Evolutionary conservation across 495 filamentous ascomycete genomes (phyloP).

Genomic region (Cryomyces minteri): DNA sequence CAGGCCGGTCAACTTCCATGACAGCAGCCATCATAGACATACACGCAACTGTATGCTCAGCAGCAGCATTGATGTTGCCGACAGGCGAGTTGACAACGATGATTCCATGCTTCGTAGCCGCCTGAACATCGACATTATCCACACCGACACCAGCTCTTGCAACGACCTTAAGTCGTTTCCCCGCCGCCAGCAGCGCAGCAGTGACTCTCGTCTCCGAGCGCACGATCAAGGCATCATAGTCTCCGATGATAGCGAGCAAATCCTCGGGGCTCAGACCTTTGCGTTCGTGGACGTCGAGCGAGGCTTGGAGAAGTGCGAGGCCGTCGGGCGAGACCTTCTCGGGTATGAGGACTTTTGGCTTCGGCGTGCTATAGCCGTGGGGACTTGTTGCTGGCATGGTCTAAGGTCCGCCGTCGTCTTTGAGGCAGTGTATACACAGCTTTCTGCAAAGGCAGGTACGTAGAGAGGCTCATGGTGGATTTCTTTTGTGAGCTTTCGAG

Average conservation of each 20-base stretch:
- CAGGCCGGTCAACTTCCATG: neutral
- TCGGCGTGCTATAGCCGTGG: slow-evolving; percentile 10
- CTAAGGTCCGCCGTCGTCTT: no score
- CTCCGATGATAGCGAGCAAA: slow-evolving; percentile 36
- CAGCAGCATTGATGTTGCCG: slow-evolving; percentile 54
- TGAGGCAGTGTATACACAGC: no score
- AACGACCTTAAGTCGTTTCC: slow-evolving; percentile 45
- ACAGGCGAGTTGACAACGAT: slow-evolving; percentile 53
- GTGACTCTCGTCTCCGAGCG: slow-evolving; percentile 13
- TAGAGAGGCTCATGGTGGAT: no score
- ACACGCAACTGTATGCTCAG: slow-evolving; percentile 45
- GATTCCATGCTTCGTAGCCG: slow-evolving; percentile 45
- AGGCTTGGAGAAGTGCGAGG: slow-evolving; percentile 34
- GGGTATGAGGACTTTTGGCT: slow-evolving; percentile 44
- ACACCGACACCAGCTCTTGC: slow-evolving; percentile 58
- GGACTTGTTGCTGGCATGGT: no score
- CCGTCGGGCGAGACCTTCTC: slow-evolving; percentile 61
- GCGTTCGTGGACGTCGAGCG: slow-evolving; percentile 40
- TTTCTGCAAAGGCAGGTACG: no score
- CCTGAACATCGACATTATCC: slow-evolving; percentile 53
- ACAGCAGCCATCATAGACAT: neutral
- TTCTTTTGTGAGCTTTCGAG: no score
- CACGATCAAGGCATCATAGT: slow-evolving; percentile 50
- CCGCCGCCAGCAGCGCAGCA: slow-evolving; percentile 32
- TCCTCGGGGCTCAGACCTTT: slow-evolving; percentile 34